Percentiles rank a stretch among this genome's conserved stretches.
These are phyloP conservation scores for Phtheirospermum japonicum DNA, from an alignment of 257 asterid species.

Conservation along the genomic window DNA sequence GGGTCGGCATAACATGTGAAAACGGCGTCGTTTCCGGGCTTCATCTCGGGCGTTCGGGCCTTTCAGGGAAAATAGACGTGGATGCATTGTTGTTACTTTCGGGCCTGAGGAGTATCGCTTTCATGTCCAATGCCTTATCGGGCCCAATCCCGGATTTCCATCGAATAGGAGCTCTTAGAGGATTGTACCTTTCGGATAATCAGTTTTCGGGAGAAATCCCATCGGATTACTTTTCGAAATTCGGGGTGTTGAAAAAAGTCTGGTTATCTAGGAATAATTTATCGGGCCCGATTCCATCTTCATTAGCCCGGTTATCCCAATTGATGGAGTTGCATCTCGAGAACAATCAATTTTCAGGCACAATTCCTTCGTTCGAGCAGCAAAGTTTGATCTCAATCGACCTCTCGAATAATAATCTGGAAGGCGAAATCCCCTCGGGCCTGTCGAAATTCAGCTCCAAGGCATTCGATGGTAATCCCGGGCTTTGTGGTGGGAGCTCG, in stretches of 20 bases:
- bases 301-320: constrained; percentile 37
- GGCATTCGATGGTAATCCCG: constrained; percentile 54
- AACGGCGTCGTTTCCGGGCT: constrained; percentile 45
- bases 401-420: constrained; percentile 55
- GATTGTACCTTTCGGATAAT: constrained; percentile 51
- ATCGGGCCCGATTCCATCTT: constrained; percentile 56
- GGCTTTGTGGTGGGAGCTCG: constrained; percentile 47
- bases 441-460: constrained; percentile 34
- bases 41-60: constrained; percentile 43
- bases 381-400: constrained; percentile 36
- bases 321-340: constrained; percentile 62
- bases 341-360: constrained; percentile 59
- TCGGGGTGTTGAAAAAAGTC: constrained; percentile 63
- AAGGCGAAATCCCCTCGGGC: constrained; percentile 55
- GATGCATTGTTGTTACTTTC: constrained; percentile 56
- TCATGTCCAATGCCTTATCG: constrained; percentile 49
- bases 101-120: constrained; percentile 46
- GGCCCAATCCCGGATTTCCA: constrained; percentile 72
- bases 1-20: constrained; percentile 57
- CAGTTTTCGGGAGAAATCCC: constrained; percentile 70
- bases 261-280: constrained; percentile 66
- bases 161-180: constrained; percentile 45
- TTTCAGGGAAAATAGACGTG: constrained; percentile 62
- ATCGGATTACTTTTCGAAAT: constrained; percentile 41
- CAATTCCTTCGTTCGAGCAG: constrained; percentile 48